Conservation (phyloP, 1,139 yeast species). For the Meyerozyma sp. region DNA sequence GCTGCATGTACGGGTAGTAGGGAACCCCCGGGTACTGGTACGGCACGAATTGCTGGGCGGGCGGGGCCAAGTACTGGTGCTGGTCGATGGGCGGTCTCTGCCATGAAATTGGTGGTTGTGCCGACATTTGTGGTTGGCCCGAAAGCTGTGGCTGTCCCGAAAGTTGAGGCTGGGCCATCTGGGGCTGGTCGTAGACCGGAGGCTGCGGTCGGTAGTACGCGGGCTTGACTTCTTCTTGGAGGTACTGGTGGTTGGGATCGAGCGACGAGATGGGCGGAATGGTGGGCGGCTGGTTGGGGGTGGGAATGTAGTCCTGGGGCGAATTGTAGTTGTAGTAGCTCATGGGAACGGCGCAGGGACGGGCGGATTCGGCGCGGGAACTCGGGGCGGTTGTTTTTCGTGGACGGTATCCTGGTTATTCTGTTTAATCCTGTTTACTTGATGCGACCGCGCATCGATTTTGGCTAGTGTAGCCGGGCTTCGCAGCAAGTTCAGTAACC, state of each 20-base stretch:
- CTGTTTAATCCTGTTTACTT: too few species aligned
- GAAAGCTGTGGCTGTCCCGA: not conserved
- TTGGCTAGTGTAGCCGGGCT: not conserved
- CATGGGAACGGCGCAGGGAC: not conserved
- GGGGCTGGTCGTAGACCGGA: slow-evolving; percentile 3
- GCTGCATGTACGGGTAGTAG: not conserved
- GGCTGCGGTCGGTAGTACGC: not conserved
- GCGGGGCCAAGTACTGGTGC: not conserved
- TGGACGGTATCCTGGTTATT: too few species aligned
- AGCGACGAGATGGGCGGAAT: not conserved
- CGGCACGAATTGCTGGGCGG: slow-evolving; percentile 2
- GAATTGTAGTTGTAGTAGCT: not conserved
- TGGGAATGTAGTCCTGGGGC: not conserved
- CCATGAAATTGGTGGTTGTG: slow-evolving; percentile 4
- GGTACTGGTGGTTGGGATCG: not conserved
- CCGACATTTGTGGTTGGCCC: not conserved
- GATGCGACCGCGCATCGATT: not conserved
- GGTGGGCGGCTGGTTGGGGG: not conserved
- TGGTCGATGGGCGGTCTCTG: slow-evolving; percentile 6
- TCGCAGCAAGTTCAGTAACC: not conserved
- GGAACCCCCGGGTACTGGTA: slow-evolving; percentile 4
- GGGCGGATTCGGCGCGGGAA: too few species aligned
- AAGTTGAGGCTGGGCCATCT: not conserved
- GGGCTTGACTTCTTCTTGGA: not conserved
- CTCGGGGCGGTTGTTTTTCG: too few species aligned